Base-by-base conservation (phyloP, 1,284 basidiomycete genomes). In the Microbotryum intermedium region DNA sequence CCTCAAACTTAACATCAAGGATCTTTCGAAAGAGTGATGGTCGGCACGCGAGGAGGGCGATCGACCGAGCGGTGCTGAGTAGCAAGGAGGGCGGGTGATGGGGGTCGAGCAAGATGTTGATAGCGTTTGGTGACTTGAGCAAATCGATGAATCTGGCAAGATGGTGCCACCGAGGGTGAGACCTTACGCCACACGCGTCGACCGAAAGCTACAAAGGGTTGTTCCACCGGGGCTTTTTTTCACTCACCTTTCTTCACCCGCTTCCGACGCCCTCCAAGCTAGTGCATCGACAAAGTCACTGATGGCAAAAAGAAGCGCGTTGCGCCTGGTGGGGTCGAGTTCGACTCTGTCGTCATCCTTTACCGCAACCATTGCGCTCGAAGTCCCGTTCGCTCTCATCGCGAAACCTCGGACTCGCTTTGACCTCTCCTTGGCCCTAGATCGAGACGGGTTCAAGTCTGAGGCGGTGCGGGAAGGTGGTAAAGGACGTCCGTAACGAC, bases 61-160 rank as follows among this genome's bases (percentile, higher is more conserved):
- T 39, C 6, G 60, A 16, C 4, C 60, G 55, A 13, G 43, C 28
- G 25, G 55, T 47, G 25, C 43, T 18, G 6, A 58, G 57, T 1
- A 63, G 53, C 7, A 61, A 9, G 7, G 43, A 46, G 18, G 52
- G 8, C 3, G 64, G 50, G 11, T 67, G 66, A 3, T 34, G n/a
- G 7, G 61, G 59, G 44, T 65, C 63, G 23, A 67, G 55, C 3
- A 67, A 43, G 2, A 59, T 65, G 18, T 61, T 59, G 13, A 65
- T 50, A 1, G 58, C 55, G 13, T 46, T 20, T 0, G 53, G 46
- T 9, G 53, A 7, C 10, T 25, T 20, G 7, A 65, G 54, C 28
- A 65, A 55, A 6, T 21, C 20, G 23, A 30, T 25, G 34, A 67
- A 57, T 11, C 63, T 65, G 45, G 34, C 13, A 1, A 3, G 23